phyloP scores from a whole-genome alignment of 2,329 filamentous ascomycete species.

The Drechslerella stenobrocha region DNA sequence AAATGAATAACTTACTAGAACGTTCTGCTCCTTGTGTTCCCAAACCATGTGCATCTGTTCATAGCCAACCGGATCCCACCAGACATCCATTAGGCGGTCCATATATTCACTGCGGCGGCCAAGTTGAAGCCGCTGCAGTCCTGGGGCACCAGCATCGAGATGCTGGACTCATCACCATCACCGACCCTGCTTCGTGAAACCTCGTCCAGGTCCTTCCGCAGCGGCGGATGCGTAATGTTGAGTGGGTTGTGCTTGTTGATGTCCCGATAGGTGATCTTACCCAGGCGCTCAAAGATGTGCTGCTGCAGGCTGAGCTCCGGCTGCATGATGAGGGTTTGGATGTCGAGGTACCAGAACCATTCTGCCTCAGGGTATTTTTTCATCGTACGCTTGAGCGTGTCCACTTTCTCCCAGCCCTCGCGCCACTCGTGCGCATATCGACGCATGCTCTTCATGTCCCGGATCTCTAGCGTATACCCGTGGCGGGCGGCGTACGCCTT shows the following conservation, averaged over 20 bases:
- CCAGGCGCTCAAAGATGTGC: slow-evolving; percentile 83
- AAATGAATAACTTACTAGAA: slow-evolving; percentile 59
- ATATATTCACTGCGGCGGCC: slow-evolving; percentile 83
- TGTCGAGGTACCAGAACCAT: slow-evolving; percentile 99
- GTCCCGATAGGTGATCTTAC: slow-evolving; percentile 79
- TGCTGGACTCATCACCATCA: slow-evolving; percentile 74
- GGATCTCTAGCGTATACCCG: slow-evolving; percentile 94
- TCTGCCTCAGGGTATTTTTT: slow-evolving; percentile 93
- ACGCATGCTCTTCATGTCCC: slow-evolving; percentile 99
- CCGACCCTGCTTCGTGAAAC: slow-evolving; percentile 72
- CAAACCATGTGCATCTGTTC: slow-evolving; percentile 99
- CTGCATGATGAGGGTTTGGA: slow-evolving; percentile 98
- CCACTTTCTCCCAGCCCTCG: slow-evolving; percentile 97
- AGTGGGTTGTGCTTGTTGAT: slow-evolving; percentile 96
- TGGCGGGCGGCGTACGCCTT: slow-evolving; percentile 80
- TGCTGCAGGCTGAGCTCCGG: slow-evolving; percentile 83
- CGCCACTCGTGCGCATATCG: slow-evolving; percentile 98
- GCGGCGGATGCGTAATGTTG: slow-evolving; percentile 78
- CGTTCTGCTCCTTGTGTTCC: slow-evolving; percentile 98
- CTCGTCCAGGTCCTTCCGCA: slow-evolving; percentile 69
- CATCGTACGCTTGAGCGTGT: slow-evolving; percentile 84
- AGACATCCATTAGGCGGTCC: slow-evolving; percentile 86
- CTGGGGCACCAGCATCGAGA: slow-evolving; percentile 86
- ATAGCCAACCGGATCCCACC: slow-evolving; percentile 98
- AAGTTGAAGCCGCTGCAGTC: slow-evolving; percentile 96